Base-by-base conservation (phyloP, 2,329 filamentous ascomycete species). In the Alternaria triticina region DNA sequence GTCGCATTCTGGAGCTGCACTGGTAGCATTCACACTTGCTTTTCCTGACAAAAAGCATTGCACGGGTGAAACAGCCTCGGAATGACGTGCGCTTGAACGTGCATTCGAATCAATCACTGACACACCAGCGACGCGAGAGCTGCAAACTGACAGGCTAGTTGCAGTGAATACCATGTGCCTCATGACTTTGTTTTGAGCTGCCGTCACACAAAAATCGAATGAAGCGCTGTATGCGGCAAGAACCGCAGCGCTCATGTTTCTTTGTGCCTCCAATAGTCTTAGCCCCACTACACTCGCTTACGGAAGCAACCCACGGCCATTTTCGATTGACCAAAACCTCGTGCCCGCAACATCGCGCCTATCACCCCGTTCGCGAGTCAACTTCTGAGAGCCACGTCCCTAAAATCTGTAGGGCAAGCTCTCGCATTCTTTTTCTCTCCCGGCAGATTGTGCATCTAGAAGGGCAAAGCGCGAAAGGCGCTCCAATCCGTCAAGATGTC, bases 391-490 rank as follows among this genome's bases (percentile, higher is more conserved):
- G 78, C 73, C 74, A 67, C 72, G 79, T 77, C 79, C 77, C 77
- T 77, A 72, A 70, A 57, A 63, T 61, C 54, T 46, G 69, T 76
- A 78, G 79, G 77, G 77, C 76, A 78, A 74, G 77, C 78, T 80
- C 79, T 80, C 77, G 67, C 62, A 66, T 65, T 60, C 57, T 72
- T 66, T 61, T 61, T 69, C 72, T 69, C 57, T 64, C 72, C 72
- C 73, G 69, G 66, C 76, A 80, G 76, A 77, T 78, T 81, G 79
- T 74, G 79, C 74, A 74, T 77, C 77, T 80, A 80, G 76, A 77
- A 75, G 78, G 77, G 70, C 72, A 76, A 72, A 81, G 80, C 80
- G 80, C 80, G 78, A 77, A 81, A 80, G 78, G 80, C 80, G 80
- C 80, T 82, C 76, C 73, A 79, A 75, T 73, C 68, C 77, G 76